Percentiles rank a stretch among this genome's conserved stretches.
Evolutionary conservation across 495 filamentous ascomycete genomes (phyloP).

Genomic region (Coniosporium apollinis): DNA sequence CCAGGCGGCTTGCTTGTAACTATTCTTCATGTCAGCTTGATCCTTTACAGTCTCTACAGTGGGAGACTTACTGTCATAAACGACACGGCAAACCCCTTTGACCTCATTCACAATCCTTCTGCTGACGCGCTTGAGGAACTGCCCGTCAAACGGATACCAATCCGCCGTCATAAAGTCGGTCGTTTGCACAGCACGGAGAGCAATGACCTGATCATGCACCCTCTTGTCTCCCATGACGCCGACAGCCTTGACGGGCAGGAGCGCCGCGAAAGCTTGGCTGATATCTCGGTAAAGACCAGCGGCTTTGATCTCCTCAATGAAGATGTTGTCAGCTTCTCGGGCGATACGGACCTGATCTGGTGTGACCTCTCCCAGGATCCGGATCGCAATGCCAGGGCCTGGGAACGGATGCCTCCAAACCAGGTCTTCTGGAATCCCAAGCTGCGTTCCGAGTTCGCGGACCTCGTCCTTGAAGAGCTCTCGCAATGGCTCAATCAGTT

Average conservation of each 20-base stretch:
- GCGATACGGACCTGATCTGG: conserved; percentile 63
- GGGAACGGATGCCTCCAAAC: conserved; percentile 78
- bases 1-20: conserved; percentile 69
- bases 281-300: conserved; percentile 75
- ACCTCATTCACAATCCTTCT: conserved; percentile 76
- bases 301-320: conserved; percentile 69
- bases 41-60: no score
- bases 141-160: conserved; percentile 45
- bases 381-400: conserved; percentile 73
- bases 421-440: conserved; percentile 61
- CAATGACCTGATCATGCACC: conserved; percentile 39
- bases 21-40: conserved; percentile 10
- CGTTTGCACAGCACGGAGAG: conserved; percentile 58
- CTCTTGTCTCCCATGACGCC: conserved; percentile 69
- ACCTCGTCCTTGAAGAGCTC: conserved; percentile 78
- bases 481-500: conserved; percentile 65
- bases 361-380: conserved; percentile 80
- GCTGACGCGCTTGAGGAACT: conserved; percentile 51
- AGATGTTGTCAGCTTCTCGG: conserved; percentile 71
- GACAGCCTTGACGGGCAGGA: conserved; percentile 55
- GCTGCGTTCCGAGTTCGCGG: conserved; percentile 54
- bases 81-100: conserved; percentile 49
- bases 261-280: conserved; percentile 67
- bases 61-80: conserved; percentile 31
- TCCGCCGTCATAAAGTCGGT: conserved; percentile 77